Conservation (phyloP, 805 yeast genomes). For the Lipomyces lipofer region DNA sequence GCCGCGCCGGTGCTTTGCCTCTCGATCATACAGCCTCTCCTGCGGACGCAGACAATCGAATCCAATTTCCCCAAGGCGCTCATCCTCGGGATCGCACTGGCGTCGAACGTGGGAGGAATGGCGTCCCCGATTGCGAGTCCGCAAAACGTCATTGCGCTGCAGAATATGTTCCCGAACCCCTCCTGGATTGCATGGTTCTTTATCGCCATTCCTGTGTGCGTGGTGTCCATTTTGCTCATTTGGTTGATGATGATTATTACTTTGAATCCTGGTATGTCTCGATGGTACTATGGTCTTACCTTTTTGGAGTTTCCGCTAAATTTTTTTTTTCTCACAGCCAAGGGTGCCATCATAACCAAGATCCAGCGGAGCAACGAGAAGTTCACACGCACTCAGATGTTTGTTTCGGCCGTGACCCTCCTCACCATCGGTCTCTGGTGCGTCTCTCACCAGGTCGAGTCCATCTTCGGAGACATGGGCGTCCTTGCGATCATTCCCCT, state of each 20-base stretch:
- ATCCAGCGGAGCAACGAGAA: constrained; percentile 62
- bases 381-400: constrained; percentile 73
- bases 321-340: constrained; percentile 33
- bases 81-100: constrained; percentile 87
- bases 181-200: constrained; percentile 95
- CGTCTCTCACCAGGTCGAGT: constrained; percentile 70
- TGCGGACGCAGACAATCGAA: constrained; percentile 77
- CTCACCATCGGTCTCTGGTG: constrained; percentile 88
- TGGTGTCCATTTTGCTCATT: constrained; percentile 59
- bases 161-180: constrained; percentile 78
- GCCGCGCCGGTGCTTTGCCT: constrained; percentile 95
- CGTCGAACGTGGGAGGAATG: constrained; percentile 95
- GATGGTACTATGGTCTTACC: too few species aligned
- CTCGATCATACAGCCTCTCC: constrained; percentile 85
- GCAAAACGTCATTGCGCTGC: constrained; percentile 88
- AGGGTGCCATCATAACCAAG: constrained; percentile 55
- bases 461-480: constrained; percentile 93
- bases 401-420: constrained; percentile 64
- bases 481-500: constrained; percentile 87
- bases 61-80: constrained; percentile 79
- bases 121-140: constrained; percentile 97
- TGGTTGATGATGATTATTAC: constrained; percentile 73
- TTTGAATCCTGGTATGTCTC: constrained; percentile 45
- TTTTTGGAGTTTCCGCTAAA: not conserved
- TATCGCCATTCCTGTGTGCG: constrained; percentile 77